Conservation (phyloP, 1,284 basidiomycete species). For the Cystobasidium sp. region DNA sequence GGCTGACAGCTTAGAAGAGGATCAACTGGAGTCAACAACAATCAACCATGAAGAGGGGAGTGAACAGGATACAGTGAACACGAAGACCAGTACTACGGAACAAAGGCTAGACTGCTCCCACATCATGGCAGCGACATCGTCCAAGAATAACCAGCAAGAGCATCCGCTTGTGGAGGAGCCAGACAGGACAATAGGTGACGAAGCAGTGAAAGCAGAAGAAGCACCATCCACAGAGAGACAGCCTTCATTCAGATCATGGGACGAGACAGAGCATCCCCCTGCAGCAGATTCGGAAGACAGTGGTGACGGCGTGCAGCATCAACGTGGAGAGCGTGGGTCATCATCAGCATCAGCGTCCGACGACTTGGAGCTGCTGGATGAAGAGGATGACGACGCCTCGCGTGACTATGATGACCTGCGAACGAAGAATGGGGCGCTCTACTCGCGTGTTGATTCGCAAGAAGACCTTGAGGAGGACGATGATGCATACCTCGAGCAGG, state of each 20-base stretch:
- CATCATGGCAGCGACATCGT: too few relatives aligned
- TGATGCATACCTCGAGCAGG: slow-evolving; percentile 28
- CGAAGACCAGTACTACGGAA: not conserved
- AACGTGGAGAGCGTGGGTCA: slow-evolving; percentile 19
- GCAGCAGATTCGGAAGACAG: not conserved
- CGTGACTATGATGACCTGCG: slow-evolving; percentile 6
- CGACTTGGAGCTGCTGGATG: slow-evolving; percentile 24
- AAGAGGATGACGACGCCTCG: slow-evolving; percentile 6
- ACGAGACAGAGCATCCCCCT: slow-evolving; percentile 16
- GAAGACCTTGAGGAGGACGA: slow-evolving; percentile 7
- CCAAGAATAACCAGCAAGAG: not conserved
- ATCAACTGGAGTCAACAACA: not conserved
- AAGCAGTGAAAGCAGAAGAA: not conserved
- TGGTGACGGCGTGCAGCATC: not conserved
- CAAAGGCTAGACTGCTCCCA: too few relatives aligned
- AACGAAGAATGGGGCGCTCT: slow-evolving; percentile 18
- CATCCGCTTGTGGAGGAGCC: slow-evolving; percentile 12
- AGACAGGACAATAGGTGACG: slow-evolving; percentile 17
- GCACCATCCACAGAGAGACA: slow-evolving; percentile 4
- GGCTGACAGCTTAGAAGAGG: not conserved
- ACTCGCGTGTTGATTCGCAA: slow-evolving; percentile 33
- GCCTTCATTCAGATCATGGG: slow-evolving; percentile 23
- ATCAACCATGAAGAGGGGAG: slow-evolving; percentile 12
- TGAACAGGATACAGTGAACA: not conserved
- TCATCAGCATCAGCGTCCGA: slow-evolving; percentile 52